A percentile compares a stretch with the other conserved stretches of the same genome.
These are phyloP conservation scores for Populus hybrid DNA, from an alignment of 441 rosid species.

Conservation along the genomic window DNA sequence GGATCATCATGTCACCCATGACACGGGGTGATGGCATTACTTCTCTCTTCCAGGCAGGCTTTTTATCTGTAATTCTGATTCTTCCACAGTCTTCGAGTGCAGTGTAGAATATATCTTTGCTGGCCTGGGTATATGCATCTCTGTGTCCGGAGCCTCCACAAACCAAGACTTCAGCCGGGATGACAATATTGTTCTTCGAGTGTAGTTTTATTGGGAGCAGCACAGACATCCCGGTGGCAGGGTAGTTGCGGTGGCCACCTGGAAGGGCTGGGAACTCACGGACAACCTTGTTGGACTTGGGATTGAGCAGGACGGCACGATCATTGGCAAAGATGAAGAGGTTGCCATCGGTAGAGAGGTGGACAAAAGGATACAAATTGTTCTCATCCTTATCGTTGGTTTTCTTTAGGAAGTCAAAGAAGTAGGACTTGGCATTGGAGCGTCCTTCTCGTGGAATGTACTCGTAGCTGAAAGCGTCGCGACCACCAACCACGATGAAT, in stretches of 20 bases:
- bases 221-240: slow-evolving; percentile 46
- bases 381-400: slow-evolving; percentile 55
- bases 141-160: slow-evolving; percentile 52
- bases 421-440: slow-evolving; percentile 21
- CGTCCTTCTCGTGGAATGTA: slow-evolving; percentile 44
- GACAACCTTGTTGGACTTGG: slow-evolving; percentile 33
- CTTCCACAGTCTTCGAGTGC: slow-evolving; percentile 54
- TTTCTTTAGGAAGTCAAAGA: slow-evolving; percentile 34
- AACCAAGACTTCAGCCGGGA: slow-evolving; percentile 45
- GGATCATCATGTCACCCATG: slow-evolving; percentile 50
- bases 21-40: slow-evolving; percentile 58
- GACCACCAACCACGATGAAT: slow-evolving; percentile 60
- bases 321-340: slow-evolving; percentile 64
- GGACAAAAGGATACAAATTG: slow-evolving; percentile 64
- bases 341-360: slow-evolving; percentile 56
- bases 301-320: slow-evolving; percentile 45
- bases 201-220: slow-evolving; percentile 51
- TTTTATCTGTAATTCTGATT: slow-evolving; percentile 29
- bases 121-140: slow-evolving; percentile 37
- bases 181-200: neutral
- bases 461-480: slow-evolving; percentile 50
- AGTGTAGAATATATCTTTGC: slow-evolving; percentile 24
- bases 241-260: slow-evolving; percentile 59
- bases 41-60: slow-evolving; percentile 48
- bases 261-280: slow-evolving; percentile 44